Evolutionary conservation across 2,329 filamentous ascomycete species (phyloP), one percentile per base, ranked within the genome.

Genomic region (Exophiala viscosa): DNA sequence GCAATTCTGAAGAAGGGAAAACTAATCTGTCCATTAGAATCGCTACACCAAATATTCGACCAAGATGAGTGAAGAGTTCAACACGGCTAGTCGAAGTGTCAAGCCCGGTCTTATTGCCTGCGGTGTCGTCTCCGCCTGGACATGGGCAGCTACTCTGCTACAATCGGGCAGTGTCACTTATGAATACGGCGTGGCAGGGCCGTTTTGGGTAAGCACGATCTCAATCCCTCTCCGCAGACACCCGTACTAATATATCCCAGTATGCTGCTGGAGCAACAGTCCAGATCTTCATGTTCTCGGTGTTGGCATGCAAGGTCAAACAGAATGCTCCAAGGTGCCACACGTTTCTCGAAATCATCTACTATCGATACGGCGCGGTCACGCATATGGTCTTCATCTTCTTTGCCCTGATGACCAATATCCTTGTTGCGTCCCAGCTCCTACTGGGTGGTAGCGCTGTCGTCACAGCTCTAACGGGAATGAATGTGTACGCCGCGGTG

Each of bases 1-100:
- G 1, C 1, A 2, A 5, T 7, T 28, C 23, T 5, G 23, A 1
- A 40, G 38, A 15, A 3, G 13, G n/a, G n/a, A 17, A 15, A 2
- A 15, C 39, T 41, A 13, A 41, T 15, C 20, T 20, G 15, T 13
- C 11, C 10, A 7, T 18, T 33, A 54, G 44, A 55, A 50, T 32
- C 52, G 53, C 7, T 55, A 50, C 33, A 52, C 44, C 6, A 41
- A 41, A 23, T 41, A 49, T 45, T 52, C 92, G 67, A 75, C 90
- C 4, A 89, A 95, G 67, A 95, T 90, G 0, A 90, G 87, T 0
- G 90, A 95, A 72, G 92, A 90, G 82, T 95, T 95, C 77, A 90
- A 81, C 60, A 95, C 90, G 0, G 90, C 90, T 42, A 88, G 89
- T 15, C 79, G 90, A 55, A 90, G 87, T 2, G 88, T 96, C 60